A percentile compares a stretch with the other conserved stretches of the same genome.
phyloP scores from a whole-genome alignment of 805 yeast genomes.

The Debaryomyces tyrocola region DNA sequence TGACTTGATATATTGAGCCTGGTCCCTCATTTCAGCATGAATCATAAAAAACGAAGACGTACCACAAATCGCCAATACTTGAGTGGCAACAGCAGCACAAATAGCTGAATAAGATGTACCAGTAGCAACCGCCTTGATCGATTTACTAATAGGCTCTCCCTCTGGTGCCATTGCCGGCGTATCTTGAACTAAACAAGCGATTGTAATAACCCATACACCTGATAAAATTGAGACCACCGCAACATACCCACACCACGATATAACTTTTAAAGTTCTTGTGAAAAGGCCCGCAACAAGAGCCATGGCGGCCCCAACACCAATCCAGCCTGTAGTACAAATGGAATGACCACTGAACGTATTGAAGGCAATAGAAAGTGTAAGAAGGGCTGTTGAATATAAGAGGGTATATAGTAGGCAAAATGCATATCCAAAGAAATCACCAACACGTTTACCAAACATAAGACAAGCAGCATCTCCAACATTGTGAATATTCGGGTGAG shows the following conservation, averaged over 20 bases:
- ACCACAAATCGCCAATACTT: conserved; percentile 8
- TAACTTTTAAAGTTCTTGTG: conserved; percentile 8
- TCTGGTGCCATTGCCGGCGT: conserved; percentile 7
- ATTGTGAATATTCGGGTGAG: conserved; percentile 9
- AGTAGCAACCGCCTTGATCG: conserved; percentile 6
- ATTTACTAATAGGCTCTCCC: conserved; percentile 2
- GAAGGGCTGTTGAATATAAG: conserved; percentile 5
- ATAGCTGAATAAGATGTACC: conserved; percentile 3
- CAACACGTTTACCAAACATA: conserved; percentile 8
- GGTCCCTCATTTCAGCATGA: conserved; percentile 12
- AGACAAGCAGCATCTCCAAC: conserved; percentile 9
- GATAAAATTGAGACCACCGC: conserved; percentile 5
- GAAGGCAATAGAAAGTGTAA: conserved; percentile 8
- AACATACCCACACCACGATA: conserved; percentile 9
- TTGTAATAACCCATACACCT: conserved; percentile 9
- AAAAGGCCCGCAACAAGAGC: conserved; percentile 5
- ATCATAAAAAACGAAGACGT: conserved; percentile 9
- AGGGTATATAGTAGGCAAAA: conserved; percentile 9
- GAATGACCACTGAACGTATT: conserved; percentile 8
- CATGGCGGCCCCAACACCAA: conserved; percentile 7
- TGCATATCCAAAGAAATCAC: conserved; percentile 7
- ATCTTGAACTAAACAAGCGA: conserved; percentile 9
- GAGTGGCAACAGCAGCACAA: conserved; percentile 9
- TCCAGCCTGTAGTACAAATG: conserved; percentile 7
- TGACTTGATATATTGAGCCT: conserved; percentile 7